Evolutionary conservation across 164 flowering plant species (phyloP), one percentile per base, ranked within the genome.

Genomic region (Vitis cinerea): DNA sequence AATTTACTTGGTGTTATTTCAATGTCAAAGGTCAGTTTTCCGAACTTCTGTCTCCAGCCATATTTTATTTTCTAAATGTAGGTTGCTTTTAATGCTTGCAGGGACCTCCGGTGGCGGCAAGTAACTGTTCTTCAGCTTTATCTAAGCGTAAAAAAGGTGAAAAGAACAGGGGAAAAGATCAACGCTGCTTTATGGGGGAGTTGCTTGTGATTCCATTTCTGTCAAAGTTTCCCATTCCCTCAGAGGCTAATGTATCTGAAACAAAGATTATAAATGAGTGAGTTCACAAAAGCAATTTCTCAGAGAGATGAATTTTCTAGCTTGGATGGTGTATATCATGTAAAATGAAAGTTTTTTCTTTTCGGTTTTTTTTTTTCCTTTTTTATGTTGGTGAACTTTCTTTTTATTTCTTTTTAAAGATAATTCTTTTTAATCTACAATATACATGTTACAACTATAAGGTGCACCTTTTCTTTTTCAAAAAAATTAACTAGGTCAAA

Each of bases 1-100:
- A 90, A 92, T 74, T 85, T 92, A 71, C 93, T 90, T 72, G 93
- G 94, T 75, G 85, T 90, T 72, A 85, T 92, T 61, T 83, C 97
- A 75, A 76, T 85, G 73, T 90, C 91, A 67, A 91, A 88, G 93
- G 94, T 89, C 58, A 61, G 61, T 79, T 10, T 9, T 37, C 44
- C 44, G 2, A 37, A 37, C 44, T 37, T 37, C 6, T 23, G 27
- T 23, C 44, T 6, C 0, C 7, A 37, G 4, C 6, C 44, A 37
- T 37, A 37, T 37, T 37, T 37, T 37, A 3, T 23, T 37, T 37
- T 37, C 44, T 37, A 37, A 37, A 37, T 37, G 44, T 14, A 12
- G 3, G 23, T 31, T 67, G 58, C 56, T 27, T 52, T 48, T 47
- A 63, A 55, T 66, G 48, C 53, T 59, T 77, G 23, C 80, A 92